Conservation (phyloP, 169 alveolate species). For the Eimeria maxima region DNA sequence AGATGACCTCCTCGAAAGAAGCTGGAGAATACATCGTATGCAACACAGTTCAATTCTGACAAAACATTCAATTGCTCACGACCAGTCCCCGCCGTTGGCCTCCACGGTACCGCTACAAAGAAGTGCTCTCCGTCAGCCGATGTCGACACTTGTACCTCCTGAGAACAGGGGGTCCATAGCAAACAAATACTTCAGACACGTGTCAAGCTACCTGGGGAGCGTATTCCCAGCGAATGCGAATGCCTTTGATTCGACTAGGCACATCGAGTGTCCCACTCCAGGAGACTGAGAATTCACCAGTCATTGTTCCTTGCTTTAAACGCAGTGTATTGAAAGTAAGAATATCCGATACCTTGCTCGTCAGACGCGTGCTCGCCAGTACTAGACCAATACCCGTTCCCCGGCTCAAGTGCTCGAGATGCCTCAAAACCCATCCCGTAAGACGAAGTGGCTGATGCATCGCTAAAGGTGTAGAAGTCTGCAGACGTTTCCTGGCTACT, state of each 20-base stretch:
- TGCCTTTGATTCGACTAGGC: conserved; percentile 89
- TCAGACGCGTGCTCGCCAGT: conserved; percentile 90
- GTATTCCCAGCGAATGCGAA: conserved; percentile 91
- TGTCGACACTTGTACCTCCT: conserved; percentile 90
- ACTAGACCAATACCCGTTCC: conserved; percentile 93
- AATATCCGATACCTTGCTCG: conserved; percentile 85
- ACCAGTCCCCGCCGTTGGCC: conserved; percentile 88
- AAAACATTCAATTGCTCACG: conserved; percentile 67
- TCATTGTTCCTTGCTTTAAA: conserved; percentile 86
- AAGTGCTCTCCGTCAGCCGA: conserved; percentile 91
- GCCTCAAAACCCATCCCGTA: conserved; percentile 86
- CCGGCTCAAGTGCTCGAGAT: conserved; percentile 91
- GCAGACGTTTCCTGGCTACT: conserved; percentile 84
- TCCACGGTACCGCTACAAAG: conserved; percentile 90
- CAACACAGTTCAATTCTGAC: neutral
- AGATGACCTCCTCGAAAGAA: conserved; percentile 87
- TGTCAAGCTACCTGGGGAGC: conserved; percentile 89
- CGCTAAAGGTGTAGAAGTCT: conserved; percentile 88
- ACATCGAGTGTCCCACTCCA: conserved; percentile 93
- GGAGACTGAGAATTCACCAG: conserved; percentile 83
- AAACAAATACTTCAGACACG: neutral
- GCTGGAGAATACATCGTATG: conserved; percentile 79
- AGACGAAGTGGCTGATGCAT: conserved; percentile 89
- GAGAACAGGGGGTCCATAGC: neutral
- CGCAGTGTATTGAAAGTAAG: conserved; percentile 68